Percentiles rank a stretch among this genome's conserved stretches.
These are phyloP conservation scores for Scheffersomyces titani DNA, from an alignment of 1,139 yeast species.

Conservation along the genomic window DNA sequence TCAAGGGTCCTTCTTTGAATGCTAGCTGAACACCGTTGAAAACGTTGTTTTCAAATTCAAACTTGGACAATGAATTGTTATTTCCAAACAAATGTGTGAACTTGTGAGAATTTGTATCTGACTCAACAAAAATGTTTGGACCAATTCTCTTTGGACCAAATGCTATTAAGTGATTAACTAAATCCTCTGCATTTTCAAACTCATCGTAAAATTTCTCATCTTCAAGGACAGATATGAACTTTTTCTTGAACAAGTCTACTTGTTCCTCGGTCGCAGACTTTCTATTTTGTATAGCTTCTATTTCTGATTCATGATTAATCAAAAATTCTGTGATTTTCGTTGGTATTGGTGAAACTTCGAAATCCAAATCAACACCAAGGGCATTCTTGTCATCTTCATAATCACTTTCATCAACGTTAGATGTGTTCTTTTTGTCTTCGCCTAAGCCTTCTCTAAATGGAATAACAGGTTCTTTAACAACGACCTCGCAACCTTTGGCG, in stretches of 20 bases:
- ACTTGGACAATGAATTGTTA: slow-evolving; percentile 17
- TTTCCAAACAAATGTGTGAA: slow-evolving; percentile 32
- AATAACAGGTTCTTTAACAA: slow-evolving; percentile 88
- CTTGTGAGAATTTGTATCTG: slow-evolving; percentile 24
- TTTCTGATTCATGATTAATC: slow-evolving; percentile 41
- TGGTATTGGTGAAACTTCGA: slow-evolving; percentile 62
- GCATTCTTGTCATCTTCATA: slow-evolving; percentile 28
- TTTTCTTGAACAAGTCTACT: slow-evolving; percentile 21
- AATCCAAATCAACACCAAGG: slow-evolving; percentile 50
- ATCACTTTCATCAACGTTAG: slow-evolving; percentile 17
- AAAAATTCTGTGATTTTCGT: slow-evolving; percentile 51
- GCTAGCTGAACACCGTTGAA: slow-evolving; percentile 87
- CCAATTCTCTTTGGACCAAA: slow-evolving; percentile 84
- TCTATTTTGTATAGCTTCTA: slow-evolving; percentile 20
- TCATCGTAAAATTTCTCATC: slow-evolving; percentile 20
- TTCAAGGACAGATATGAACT: slow-evolving; percentile 32
- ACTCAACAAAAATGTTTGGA: slow-evolving; percentile 71
- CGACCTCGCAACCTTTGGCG: slow-evolving; percentile 82
- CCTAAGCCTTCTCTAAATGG: slow-evolving; percentile 90
- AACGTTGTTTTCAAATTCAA: slow-evolving; percentile 65
- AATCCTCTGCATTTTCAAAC: slow-evolving; percentile 20
- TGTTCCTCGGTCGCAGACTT: slow-evolving; percentile 16
- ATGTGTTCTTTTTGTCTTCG: slow-evolving; percentile 7
- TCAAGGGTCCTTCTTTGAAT: slow-evolving; percentile 81
- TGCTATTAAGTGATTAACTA: slow-evolving; percentile 52